Base-by-base conservation (phyloP, 352 stramenopile species). In the Plasmopara halstedii region DNA sequence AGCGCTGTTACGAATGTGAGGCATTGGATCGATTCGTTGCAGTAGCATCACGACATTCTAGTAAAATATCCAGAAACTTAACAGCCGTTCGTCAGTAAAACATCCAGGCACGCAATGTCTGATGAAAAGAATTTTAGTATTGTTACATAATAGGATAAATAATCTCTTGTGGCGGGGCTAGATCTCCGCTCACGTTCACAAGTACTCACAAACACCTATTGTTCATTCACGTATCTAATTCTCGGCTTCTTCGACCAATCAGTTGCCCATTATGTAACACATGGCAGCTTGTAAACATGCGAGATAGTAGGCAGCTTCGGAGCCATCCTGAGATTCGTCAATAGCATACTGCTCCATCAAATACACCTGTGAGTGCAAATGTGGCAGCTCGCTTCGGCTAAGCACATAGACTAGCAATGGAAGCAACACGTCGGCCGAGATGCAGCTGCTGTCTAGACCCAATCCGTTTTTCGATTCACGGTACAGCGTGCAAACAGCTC, bases 291-390 rank as follows among this genome's bases (percentile, higher is more conserved):
- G 75, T 20, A 89, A 57, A 15, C 79, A 87, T 31, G 80, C 80
- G 36, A 92, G 39, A 53, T 92, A 92, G 53, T 92, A 92, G 29
- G 77, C 77, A 9, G 80, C 72, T 58, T 92, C 80, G 2, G 75
- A 86, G 18, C 80, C 80, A 26, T 83, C 72, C 47, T 81, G 58
- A 20, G 67, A 73, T 42, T 67, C 62, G 23, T 88, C 70, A 39
- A 92, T 82, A 4, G 72, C 73, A 43, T 83, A 85, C 46, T 82
- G 60, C 57, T 91, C 75, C 75, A 92, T 85, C 6, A 83, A 32
- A 46, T 73, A 88, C 50, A 88, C 67, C 46, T 92, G 80, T 21
- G 70, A 72, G 52, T 89, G 73, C 53, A 92, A 43, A 49, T 87
- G 76, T 25, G 75, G 73, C 42, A 88, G 52, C 18, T 89, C 66